These are phyloP conservation scores for Carex cristatella DNA, from an alignment of 176 grass and related monocot species.

Conservation along the genomic window DNA sequence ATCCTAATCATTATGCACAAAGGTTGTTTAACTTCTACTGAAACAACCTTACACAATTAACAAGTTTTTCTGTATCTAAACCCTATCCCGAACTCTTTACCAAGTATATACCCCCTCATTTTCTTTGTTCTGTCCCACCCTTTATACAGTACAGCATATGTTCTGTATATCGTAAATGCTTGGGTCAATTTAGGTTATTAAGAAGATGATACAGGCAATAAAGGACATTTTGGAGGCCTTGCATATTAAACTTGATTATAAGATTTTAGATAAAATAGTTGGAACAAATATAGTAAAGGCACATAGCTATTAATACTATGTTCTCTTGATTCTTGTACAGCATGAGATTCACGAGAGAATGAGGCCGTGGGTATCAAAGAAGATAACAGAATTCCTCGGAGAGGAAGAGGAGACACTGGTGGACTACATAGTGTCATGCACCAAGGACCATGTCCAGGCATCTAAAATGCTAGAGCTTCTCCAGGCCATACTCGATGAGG, in stretches of 20 bases:
- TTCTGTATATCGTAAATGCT: background rate
- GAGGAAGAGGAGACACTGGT: constrained; percentile 98
- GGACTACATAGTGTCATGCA: constrained; percentile 93
- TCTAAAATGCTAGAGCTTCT: constrained; percentile 89
- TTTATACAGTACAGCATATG: background rate
- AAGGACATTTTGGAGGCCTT: background rate
- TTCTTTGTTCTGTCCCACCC: background rate
- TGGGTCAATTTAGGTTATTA: background rate
- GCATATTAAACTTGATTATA: background rate
- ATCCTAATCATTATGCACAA: no score
- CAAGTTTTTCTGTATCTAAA: background rate
- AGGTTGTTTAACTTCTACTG: no score
- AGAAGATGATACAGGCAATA: background rate
- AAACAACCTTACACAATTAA: background rate
- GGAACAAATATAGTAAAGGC: background rate
- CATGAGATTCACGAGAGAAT: constrained; percentile 89
- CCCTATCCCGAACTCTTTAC: background rate
- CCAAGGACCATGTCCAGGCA: constrained; percentile 86
- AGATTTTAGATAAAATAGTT: background rate
- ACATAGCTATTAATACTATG: constrained; percentile 1
- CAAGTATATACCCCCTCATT: background rate
- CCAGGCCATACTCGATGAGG: constrained; percentile 80
- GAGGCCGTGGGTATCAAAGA: constrained; percentile 98
- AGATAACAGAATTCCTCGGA: constrained; percentile 95
- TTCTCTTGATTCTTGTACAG: constrained; percentile 28